phyloP scores from a whole-genome alignment of 192 early-diverging fungal species.

The Entomortierella parvispora region DNA sequence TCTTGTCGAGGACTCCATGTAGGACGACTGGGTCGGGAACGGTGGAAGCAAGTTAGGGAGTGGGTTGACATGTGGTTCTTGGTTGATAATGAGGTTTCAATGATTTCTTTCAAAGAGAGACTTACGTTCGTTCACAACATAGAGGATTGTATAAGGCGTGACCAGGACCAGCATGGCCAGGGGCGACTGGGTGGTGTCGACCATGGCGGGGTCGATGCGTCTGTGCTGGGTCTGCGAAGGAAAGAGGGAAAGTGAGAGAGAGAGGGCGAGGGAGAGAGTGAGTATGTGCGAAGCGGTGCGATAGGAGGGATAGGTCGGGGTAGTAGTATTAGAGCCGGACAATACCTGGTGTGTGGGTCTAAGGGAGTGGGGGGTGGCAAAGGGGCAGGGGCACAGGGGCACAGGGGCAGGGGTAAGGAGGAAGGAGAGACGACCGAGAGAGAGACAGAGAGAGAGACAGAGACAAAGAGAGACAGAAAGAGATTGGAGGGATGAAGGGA shows the following conservation, averaged over 20 bases:
- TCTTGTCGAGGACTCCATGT: conserved; percentile 34
- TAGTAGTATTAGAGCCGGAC: no score
- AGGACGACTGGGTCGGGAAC: conserved; percentile 19
- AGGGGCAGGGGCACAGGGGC: no score
- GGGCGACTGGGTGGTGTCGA: conserved; percentile 29
- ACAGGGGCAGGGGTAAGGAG: neutral
- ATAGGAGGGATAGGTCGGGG: no score
- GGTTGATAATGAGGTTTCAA: no score
- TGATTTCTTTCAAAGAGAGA: neutral
- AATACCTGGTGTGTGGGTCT: no score
- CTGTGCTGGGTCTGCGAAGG: neutral
- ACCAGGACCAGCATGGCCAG: conserved; percentile 52
- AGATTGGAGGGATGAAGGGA: neutral
- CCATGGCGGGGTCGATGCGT: conserved; percentile 13
- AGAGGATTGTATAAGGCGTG: conserved; percentile 49
- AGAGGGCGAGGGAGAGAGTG: neutral
- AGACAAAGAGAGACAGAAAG: neutral
- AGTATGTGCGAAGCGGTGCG: no score
- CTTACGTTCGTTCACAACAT: conserved; percentile 43
- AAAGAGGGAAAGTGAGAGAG: no score
- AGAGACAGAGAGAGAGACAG: neutral
- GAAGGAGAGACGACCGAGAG: neutral
- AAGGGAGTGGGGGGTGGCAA: no score
- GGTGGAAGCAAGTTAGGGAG: neutral
- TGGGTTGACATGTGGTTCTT: no score